Conservation (phyloP, 148 eudicot species). For the Vaccinium myrtillus region DNA sequence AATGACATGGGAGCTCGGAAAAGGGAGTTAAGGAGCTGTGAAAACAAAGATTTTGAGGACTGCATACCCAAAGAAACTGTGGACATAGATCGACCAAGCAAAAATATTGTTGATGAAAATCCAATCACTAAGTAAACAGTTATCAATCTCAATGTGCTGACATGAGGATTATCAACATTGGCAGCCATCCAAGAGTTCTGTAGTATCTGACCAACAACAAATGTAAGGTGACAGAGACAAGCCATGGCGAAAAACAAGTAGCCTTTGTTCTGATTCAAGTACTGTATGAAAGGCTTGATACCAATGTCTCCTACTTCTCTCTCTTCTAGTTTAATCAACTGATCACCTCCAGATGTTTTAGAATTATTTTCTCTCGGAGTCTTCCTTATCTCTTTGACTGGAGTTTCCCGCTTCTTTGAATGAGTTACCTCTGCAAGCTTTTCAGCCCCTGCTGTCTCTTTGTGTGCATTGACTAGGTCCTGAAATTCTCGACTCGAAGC, state of each 20-base stretch:
- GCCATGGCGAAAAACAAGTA: constrained; percentile 49
- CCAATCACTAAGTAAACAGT: constrained; percentile 71
- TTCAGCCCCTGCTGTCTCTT: constrained; percentile 82
- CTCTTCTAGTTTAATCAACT: constrained; percentile 83
- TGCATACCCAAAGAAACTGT: constrained; percentile 58
- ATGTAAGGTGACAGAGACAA: constrained; percentile 44
- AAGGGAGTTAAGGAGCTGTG: constrained; percentile 65
- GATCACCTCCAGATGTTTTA: constrained; percentile 40
- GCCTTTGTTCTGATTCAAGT: constrained; percentile 71
- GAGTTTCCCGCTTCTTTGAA: constrained; percentile 25
- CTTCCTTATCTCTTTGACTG: constrained; percentile 46
- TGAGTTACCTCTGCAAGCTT: constrained; percentile 35
- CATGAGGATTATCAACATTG: constrained; percentile 62
- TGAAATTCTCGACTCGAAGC: constrained; percentile 66
- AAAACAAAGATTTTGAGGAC: constrained; percentile 72
- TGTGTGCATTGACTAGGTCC: constrained; percentile 84
- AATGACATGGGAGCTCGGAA: constrained; percentile 92
- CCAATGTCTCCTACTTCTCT: constrained; percentile 82
- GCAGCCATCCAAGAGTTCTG: constrained; percentile 97
- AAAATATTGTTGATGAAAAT: constrained; percentile 33
- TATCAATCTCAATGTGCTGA: constrained; percentile 59
- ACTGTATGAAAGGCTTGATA: constrained; percentile 71
- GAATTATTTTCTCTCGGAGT: constrained; percentile 29
- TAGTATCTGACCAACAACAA: constrained; percentile 51
- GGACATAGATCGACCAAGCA: constrained; percentile 56